phyloP scores from a whole-genome alignment of 345 rosid species.

The Stellera chamaejasme region DNA sequence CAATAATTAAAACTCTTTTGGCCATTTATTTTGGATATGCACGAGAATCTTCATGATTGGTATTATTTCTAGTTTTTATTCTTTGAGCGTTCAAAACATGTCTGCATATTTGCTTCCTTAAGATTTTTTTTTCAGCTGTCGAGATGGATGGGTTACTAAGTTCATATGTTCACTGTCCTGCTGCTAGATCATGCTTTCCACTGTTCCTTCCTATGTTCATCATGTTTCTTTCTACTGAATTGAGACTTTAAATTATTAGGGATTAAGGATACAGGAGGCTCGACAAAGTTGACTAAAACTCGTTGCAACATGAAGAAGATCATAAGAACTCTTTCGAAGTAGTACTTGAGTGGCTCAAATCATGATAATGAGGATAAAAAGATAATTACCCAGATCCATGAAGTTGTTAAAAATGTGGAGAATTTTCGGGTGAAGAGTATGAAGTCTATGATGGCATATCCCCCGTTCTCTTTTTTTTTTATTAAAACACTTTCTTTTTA shows the following conservation, averaged over 20 bases:
- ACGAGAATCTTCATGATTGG: too few species aligned
- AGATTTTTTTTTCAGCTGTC: too few species aligned
- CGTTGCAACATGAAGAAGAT: conserved; percentile 43
- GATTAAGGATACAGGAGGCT: conserved; percentile 30
- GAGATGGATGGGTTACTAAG: too few species aligned
- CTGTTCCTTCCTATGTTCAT: not conserved
- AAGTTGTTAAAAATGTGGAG: conserved; percentile 36
- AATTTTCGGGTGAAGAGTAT: conserved; percentile 32
- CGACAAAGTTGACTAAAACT: conserved; percentile 41
- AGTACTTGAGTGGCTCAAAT: conserved; percentile 17
- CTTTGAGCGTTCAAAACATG: too few species aligned
- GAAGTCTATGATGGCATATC: conserved; percentile 18
- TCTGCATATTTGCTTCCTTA: too few species aligned
- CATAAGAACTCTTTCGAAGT: conserved; percentile 30
- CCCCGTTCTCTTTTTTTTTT: too few species aligned
- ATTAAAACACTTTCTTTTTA: too few species aligned
- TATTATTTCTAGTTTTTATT: too few species aligned
- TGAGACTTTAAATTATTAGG: not conserved
- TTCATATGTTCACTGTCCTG: too few species aligned
- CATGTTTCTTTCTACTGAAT: not conserved
- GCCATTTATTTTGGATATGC: too few species aligned
- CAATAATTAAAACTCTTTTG: too few species aligned
- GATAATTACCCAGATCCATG: conserved; percentile 28
- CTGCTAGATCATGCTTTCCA: too few species aligned
- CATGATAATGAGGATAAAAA: conserved; percentile 16